Evolutionary conservation across 2,329 filamentous ascomycete species (phyloP).

Genomic region (Ceratocystiopsis minuta): DNA sequence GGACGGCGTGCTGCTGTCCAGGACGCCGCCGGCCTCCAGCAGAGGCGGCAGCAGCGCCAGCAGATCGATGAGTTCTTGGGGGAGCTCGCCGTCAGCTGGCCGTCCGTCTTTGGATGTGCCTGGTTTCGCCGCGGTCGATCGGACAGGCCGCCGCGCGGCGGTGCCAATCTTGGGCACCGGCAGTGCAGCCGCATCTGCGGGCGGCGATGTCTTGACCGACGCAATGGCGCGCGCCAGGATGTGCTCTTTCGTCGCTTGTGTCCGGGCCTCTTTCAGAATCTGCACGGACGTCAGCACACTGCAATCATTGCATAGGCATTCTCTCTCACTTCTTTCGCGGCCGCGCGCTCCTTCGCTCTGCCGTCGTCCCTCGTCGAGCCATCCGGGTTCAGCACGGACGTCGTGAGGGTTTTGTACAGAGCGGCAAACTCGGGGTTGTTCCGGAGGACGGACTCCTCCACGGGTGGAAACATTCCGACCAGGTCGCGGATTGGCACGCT

Average conservation of each 20-base stretch:
- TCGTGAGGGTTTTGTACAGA: slow-evolving; percentile 36
- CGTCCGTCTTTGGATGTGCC: slow-evolving; percentile 7
- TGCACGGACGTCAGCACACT: slow-evolving; percentile 10
- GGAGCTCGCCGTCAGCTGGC: slow-evolving; percentile 8
- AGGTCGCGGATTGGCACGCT: too few species aligned
- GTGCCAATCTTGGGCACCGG: slow-evolving; percentile 6
- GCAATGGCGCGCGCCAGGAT: slow-evolving; percentile 33
- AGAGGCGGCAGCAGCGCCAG: slow-evolving; percentile 35
- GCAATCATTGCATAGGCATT: too few species aligned
- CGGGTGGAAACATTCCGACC: slow-evolving; percentile 34
- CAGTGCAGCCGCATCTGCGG: slow-evolving; percentile 11
- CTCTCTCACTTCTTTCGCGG: slow-evolving; percentile 25
- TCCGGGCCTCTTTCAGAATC: slow-evolving; percentile 31
- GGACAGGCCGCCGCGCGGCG: slow-evolving; percentile 5
- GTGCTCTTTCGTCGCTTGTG: slow-evolving; percentile 29
- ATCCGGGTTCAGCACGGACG: slow-evolving; percentile 35
- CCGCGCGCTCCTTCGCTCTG: slow-evolving; percentile 30
- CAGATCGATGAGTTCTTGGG: slow-evolving; percentile 27
- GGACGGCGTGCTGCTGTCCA: background rate
- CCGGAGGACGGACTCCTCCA: slow-evolving; percentile 34
- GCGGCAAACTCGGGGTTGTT: slow-evolving; percentile 42
- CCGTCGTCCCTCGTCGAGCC: slow-evolving; percentile 36
- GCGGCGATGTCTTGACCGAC: slow-evolving; percentile 18
- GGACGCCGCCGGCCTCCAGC: slow-evolving; percentile 11
- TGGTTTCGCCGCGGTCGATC: background rate